Evolutionary conservation across 495 filamentous ascomycete genomes (phyloP).

Genomic region (Annulohypoxylon bovei): DNA sequence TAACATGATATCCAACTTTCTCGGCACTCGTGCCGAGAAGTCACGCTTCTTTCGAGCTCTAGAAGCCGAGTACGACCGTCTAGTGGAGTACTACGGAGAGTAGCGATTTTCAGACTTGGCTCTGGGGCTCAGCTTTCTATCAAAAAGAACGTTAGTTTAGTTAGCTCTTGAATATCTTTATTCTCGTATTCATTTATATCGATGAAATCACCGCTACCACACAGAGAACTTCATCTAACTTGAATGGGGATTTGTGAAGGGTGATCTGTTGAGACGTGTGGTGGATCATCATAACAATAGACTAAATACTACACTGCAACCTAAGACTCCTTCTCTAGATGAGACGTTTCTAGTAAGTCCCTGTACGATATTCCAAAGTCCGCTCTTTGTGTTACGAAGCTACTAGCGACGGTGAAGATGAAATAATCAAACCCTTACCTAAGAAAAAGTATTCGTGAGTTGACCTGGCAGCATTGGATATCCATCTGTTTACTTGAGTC

Average conservation of each 20-base stretch:
- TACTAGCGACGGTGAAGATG: neutral
- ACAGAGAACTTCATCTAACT: neutral
- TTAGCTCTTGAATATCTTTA: neutral
- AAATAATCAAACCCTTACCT: neutral
- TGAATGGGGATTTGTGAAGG: neutral
- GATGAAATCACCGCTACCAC: neutral
- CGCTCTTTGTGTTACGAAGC: neutral
- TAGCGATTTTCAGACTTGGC: neutral
- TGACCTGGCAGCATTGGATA: neutral
- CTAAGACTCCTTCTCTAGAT: neutral
- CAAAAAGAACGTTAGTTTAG: neutral
- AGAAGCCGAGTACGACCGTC: neutral
- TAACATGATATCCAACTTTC: neutral
- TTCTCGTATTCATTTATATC: neutral
- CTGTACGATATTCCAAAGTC: neutral
- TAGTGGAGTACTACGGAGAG: neutral
- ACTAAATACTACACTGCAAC: neutral
- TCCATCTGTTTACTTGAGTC: neutral
- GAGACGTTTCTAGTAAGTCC: neutral
- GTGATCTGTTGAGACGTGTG: neutral
- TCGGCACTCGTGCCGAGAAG: neutral
- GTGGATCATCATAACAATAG: neutral
- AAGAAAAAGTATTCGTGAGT: neutral
- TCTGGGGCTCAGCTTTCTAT: neutral
- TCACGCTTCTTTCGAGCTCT: neutral